These are phyloP conservation scores for Gaertneriomyces sp. DNA, from an alignment of 192 early-diverging fungal genomes.

Conservation along the genomic window DNA sequence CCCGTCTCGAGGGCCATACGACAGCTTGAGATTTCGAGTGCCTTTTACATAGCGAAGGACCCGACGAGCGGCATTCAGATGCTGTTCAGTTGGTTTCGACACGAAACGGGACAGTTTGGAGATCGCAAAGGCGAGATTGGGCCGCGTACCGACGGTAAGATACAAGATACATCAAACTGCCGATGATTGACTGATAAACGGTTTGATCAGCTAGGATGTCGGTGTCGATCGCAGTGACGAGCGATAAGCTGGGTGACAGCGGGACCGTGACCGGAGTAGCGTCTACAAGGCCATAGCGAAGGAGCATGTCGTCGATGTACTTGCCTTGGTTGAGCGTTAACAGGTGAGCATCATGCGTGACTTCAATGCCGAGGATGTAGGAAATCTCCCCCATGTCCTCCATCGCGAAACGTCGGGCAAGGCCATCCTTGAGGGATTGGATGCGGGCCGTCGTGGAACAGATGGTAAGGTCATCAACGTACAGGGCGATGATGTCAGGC, in stretches of 20 bases:
- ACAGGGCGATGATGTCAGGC: neutral
- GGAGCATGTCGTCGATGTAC: neutral
- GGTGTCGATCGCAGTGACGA: neutral
- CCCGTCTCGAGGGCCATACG: neutral
- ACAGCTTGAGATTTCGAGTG: neutral
- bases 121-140: neutral
- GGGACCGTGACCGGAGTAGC: neutral
- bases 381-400: neutral
- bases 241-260: neutral
- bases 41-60: neutral
- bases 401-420: neutral
- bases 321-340: neutral
- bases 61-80: neutral
- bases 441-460: neutral
- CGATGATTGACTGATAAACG: neutral
- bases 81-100: neutral
- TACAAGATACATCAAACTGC: conserved; percentile 4
- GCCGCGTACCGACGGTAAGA: neutral
- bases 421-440: neutral
- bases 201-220: neutral
- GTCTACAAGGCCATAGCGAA: neutral
- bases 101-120: neutral
- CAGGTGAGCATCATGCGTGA: neutral
- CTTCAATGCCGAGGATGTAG: neutral
- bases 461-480: neutral